These are phyloP conservation scores for Colletotrichum kahawae DNA, from an alignment of 2,329 filamentous ascomycete species.

Conservation along the genomic window DNA sequence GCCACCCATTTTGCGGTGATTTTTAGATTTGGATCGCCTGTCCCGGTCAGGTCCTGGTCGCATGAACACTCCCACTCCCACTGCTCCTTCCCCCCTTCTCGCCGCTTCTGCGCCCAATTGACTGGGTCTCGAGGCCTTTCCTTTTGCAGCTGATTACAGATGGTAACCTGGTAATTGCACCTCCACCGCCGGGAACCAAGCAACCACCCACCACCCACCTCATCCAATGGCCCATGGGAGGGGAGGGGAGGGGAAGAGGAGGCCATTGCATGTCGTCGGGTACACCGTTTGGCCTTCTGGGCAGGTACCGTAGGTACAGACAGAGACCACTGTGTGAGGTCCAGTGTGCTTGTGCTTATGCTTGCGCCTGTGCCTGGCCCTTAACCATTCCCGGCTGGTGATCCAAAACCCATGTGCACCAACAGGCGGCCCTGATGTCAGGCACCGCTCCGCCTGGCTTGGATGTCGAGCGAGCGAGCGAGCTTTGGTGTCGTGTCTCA, in stretches of 20 bases:
- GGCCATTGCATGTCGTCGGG: neutral
- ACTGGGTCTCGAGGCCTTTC: constrained; percentile 17
- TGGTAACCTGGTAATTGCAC: constrained; percentile 22
- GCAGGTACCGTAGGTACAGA: neutral
- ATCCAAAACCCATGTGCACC: constrained; percentile 10
- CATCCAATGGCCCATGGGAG: neutral
- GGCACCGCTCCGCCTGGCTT: neutral
- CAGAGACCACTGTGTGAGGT: neutral
- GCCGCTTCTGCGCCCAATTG: constrained; percentile 13
- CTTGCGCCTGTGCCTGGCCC: constrained; percentile 10
- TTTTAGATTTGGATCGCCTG: constrained; percentile 24
- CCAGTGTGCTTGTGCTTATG: neutral
- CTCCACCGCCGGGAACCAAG: constrained; percentile 4
- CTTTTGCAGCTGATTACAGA: constrained; percentile 21
- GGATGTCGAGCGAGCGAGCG: neutral
- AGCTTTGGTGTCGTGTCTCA: neutral
- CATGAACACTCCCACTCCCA: constrained; percentile 14
- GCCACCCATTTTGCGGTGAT: neutral
- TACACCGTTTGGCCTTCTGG: constrained; percentile 5
- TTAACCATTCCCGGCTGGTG: constrained; percentile 11
- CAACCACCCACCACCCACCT: neutral
- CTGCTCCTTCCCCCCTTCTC: neutral
- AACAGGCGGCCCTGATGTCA: constrained; percentile 10
- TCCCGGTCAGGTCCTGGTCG: constrained; percentile 20
- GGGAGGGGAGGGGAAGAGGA: neutral